phyloP scores from a whole-genome alignment of 177 flowering plant species.

The Tripterygium wilfordii region DNA sequence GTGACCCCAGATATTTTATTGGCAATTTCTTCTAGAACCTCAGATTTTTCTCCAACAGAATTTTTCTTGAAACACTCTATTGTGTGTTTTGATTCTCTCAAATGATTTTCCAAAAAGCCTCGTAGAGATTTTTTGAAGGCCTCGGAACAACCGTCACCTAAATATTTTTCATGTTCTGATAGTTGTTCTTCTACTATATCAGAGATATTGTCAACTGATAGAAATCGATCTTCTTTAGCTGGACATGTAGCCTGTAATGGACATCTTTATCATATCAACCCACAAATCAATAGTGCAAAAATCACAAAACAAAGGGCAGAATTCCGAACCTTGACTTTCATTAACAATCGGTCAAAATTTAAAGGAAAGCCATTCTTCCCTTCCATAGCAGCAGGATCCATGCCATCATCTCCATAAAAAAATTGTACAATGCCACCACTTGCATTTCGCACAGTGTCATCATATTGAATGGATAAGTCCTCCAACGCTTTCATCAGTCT shows the following conservation, averaged over 20 bases:
- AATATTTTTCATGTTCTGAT: slow-evolving; percentile 23
- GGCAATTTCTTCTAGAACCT: slow-evolving; percentile 29
- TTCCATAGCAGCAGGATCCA: slow-evolving; percentile 97
- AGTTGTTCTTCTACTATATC: slow-evolving; percentile 33
- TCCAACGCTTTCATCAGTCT: slow-evolving; percentile 89
- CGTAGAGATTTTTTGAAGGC: slow-evolving; percentile 41
- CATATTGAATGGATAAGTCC: slow-evolving; percentile 78
- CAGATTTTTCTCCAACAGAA: slow-evolving; percentile 10
- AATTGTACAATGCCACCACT: slow-evolving; percentile 78
- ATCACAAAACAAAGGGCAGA: not conserved
- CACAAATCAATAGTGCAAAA: not conserved
- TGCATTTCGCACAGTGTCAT: slow-evolving; percentile 78
- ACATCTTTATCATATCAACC: slow-evolving; percentile 5
- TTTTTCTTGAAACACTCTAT: slow-evolving; percentile 29
- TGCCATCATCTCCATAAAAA: slow-evolving; percentile 91
- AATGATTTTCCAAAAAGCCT: slow-evolving; percentile 29
- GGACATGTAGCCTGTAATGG: slow-evolving; percentile 90
- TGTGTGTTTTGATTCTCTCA: slow-evolving; percentile 17
- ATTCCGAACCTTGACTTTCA: slow-evolving; percentile 62
- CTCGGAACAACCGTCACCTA: slow-evolving; percentile 47
- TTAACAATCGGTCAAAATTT: slow-evolving; percentile 65
- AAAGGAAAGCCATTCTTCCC: slow-evolving; percentile 67
- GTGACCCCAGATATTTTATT: slow-evolving; percentile 63
- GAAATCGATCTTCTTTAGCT: slow-evolving; percentile 21
- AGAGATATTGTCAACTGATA: slow-evolving; percentile 44